Base-by-base conservation (phyloP, 345 rosid species). In the Eucalyptus paniculata region DNA sequence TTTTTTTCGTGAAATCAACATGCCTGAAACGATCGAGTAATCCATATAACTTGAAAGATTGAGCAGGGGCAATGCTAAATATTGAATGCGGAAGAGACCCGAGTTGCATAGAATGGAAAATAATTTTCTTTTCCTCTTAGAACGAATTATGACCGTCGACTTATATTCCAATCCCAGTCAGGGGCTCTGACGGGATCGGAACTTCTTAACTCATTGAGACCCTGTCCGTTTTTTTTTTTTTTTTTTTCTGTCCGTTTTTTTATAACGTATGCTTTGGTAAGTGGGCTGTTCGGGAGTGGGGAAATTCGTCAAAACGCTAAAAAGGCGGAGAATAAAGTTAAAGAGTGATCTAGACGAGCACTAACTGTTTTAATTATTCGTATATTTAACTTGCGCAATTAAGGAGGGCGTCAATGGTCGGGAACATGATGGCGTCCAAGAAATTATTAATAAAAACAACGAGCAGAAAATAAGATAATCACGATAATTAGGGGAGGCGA, bases 1-100 rank as follows among this genome's bases (percentile, higher is more conserved):
- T n/a, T 65, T 8, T 32, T 69, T 34, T 8, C 24, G 1, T 23
- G 4, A 5, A 72, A 72, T 2, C 23, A 10, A 34, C 2, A 1
- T 2, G 40, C 4, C 4, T 19, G 0, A 11, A 37, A 3, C 1
- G 8, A 34, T 18, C 1, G 0, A 34, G 14, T 3, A 18, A 32
- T 9, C 37, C 19, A 34, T 15, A 32, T 8, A 8, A 67, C 19
- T 34, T 0, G 6, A 34, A 18, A 8, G 19, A 69, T 18, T 6
- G 42, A 69, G 23, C 13, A 3, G 6, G 4, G 2, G 37, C 23
- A 2, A 3, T 34, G 21, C 13, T 24, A 2, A 19, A 19, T 18
- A 72, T 72, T 6, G 13, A 10, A 37, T 37, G 8, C 1, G 4
- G 14, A 72, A 21, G 8, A 21, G 3, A 37, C 8, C 45, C 3